Evolutionary conservation across 2,329 filamentous ascomycete species (phyloP), one percentile per base, ranked within the genome.

Genomic region (Fonsecaea pedrosoi): DNA sequence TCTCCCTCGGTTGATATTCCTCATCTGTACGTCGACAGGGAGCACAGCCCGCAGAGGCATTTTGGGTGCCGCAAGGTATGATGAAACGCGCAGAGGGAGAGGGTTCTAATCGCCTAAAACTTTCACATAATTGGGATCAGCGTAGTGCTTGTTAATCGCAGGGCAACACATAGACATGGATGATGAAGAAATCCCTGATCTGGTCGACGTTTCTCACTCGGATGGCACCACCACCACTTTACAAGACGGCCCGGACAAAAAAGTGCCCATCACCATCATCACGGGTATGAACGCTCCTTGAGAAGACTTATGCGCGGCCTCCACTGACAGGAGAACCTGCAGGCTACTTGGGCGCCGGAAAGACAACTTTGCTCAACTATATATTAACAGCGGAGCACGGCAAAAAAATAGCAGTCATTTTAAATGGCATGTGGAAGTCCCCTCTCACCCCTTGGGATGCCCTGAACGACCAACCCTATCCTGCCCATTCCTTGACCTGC

Each of bases 331-430:
- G 18, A 50, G 2, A 10, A 50, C 15, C 30, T n/a, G 32, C 69
- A 95, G 92, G 95, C 3, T 99, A 99, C 75, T 86, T 99, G 3
- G 95, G 95, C 18, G 92, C 95, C 8, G 95, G 95, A 18, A 99
- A 99, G 80, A 98, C 94, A 0, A 98, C 94, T 0, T 80, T 98
- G 35, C 83, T 99, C 66, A 98, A 99, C 78, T 97, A 98, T 78
- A 98, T 99, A 69, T 83, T 99, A 60, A 96, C 91, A 34, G 93
- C 94, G 65, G 90, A 94, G 68, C 95, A 99, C 84, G 94, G 94
- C 78, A 98, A 98, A 84, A 97, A 93, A 75, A 95, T 99, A 77
- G 95, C 95, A 10, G 95, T 99, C 13, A 98, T 99, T 65, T 87
- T 99, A 82, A 99, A 99, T 78, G 93, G 92, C 80, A 75, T 76